phyloP scores from a whole-genome alignment of 169 alveolate genomes.

The Plasmodium gallinaceum region DNA sequence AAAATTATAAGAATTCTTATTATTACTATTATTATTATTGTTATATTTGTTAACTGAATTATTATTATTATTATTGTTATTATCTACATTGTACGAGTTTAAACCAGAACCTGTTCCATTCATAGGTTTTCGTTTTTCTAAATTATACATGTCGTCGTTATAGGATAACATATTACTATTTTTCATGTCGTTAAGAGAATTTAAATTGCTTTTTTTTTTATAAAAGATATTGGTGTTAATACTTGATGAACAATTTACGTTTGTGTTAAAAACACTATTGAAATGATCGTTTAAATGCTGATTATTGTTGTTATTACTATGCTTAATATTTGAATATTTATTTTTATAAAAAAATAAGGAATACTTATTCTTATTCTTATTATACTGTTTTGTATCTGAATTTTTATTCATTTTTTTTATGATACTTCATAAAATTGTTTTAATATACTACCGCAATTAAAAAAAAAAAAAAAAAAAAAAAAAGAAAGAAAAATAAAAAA shows the following conservation, averaged over 20 bases:
- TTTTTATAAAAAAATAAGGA: conserved; percentile 43
- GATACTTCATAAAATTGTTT: no score
- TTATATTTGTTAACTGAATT: background rate
- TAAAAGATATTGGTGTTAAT: background rate
- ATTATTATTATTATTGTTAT: background rate
- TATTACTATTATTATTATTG: background rate
- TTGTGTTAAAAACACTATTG: background rate
- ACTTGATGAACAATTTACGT: background rate
- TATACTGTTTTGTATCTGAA: conserved; percentile 31
- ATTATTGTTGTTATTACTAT: background rate
- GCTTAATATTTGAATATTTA: conserved; percentile 40
- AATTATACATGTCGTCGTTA: background rate
- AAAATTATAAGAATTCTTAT: conserved; percentile 11
- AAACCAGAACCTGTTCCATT: background rate
- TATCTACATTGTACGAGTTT: background rate
- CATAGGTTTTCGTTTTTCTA: background rate
- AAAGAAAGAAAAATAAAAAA: background rate
- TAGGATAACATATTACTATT: background rate
- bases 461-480: background rate
- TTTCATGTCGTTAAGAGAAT: background rate
- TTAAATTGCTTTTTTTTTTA: background rate
- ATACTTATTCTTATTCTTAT: conserved; percentile 39
- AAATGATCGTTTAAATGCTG: conserved; percentile 7
- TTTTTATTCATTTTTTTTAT: conserved; percentile 23
- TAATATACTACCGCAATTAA: no score